Evolutionary conservation across 495 filamentous ascomycete genomes (phyloP).

Genomic region (Hypoxylon intermedium): DNA sequence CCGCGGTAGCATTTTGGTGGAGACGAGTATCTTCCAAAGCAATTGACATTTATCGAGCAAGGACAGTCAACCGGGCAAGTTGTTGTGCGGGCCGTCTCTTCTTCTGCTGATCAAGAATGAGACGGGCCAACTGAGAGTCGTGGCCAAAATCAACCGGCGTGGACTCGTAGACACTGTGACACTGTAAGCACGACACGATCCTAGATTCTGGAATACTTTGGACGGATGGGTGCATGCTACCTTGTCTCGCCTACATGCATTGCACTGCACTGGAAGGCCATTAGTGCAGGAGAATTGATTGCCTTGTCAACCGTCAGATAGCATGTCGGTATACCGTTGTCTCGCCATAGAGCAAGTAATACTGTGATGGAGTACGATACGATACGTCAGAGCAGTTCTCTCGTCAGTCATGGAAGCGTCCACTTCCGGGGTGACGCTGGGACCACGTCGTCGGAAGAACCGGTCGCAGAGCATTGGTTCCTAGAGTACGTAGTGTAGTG

Average conservation of each 20-base stretch:
- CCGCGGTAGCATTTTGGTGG: slow-evolving; percentile 39
- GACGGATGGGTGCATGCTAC: slow-evolving; percentile 36
- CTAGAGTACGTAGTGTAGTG: background rate
- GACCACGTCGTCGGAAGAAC: slow-evolving; percentile 13
- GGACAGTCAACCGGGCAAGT: slow-evolving; percentile 24
- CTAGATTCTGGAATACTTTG: slow-evolving; percentile 38
- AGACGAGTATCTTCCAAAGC: slow-evolving; percentile 23
- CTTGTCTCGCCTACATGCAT: slow-evolving; percentile 35
- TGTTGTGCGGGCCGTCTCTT: slow-evolving; percentile 25
- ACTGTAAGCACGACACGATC: slow-evolving; percentile 41
- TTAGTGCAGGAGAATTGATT: slow-evolving; percentile 25
- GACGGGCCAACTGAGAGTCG: slow-evolving; percentile 31
- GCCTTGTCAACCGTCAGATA: slow-evolving; percentile 18
- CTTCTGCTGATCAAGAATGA: slow-evolving; percentile 18
- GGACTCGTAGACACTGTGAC: slow-evolving; percentile 31
- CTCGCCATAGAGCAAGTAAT: background rate
- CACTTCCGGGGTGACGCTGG: background rate
- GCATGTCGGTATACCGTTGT: slow-evolving; percentile 2
- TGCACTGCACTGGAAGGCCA: slow-evolving; percentile 16
- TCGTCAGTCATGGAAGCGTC: background rate
- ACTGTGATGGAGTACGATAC: background rate
- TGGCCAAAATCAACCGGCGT: slow-evolving; percentile 33
- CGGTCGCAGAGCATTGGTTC: slow-evolving; percentile 4
- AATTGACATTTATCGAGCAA: slow-evolving; percentile 25
- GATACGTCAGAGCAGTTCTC: background rate